Evolutionary conservation across 805 yeast genomes (phyloP).

Genomic region (Priceomyces fermenticarens): DNA sequence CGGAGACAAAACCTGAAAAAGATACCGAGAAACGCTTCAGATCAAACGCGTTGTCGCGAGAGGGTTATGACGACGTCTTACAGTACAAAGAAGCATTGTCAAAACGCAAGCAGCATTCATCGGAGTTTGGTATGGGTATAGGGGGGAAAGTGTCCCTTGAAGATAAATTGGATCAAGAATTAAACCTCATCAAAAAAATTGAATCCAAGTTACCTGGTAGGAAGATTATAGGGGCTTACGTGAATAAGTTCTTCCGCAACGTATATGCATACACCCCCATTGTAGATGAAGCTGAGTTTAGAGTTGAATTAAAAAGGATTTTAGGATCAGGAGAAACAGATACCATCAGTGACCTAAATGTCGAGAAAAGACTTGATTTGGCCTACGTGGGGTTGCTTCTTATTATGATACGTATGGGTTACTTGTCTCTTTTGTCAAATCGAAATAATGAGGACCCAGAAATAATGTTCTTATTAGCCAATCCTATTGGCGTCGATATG

Average conservation of each 20-base stretch:
- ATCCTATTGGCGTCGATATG: conserved; percentile 30
- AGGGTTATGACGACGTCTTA: conserved; percentile 20
- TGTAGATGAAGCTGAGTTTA: conserved; percentile 56
- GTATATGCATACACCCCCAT: conserved; percentile 67
- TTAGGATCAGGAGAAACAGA: conserved; percentile 36
- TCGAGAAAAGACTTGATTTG: conserved; percentile 32
- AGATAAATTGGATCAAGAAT: conserved; percentile 27
- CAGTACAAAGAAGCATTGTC: conserved; percentile 11
- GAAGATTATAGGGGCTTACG: conserved; percentile 51
- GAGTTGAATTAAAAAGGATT: conserved; percentile 39
- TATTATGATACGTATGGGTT: conserved; percentile 32
- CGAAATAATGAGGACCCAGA: conserved; percentile 23
- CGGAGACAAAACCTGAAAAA: conserved; percentile 12
- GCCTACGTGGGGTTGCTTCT: conserved; percentile 33
- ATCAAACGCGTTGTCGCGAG: conserved; percentile 21
- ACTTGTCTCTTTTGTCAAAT: conserved; percentile 38
- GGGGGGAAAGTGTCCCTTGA: conserved; percentile 14
- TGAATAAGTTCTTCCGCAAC: conserved; percentile 57
- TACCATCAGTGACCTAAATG: conserved; percentile 21
- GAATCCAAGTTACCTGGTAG: conserved; percentile 50
- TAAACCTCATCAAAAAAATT: conserved; percentile 41
- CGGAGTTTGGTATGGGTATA: background rate
- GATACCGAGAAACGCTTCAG: conserved; percentile 12
- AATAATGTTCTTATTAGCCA: conserved; percentile 22
- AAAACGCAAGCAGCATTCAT: too few relatives aligned